These are phyloP conservation scores for Marasmius tenuissimus DNA, from an alignment of 1,284 basidiomycete genomes.

Conservation along the genomic window DNA sequence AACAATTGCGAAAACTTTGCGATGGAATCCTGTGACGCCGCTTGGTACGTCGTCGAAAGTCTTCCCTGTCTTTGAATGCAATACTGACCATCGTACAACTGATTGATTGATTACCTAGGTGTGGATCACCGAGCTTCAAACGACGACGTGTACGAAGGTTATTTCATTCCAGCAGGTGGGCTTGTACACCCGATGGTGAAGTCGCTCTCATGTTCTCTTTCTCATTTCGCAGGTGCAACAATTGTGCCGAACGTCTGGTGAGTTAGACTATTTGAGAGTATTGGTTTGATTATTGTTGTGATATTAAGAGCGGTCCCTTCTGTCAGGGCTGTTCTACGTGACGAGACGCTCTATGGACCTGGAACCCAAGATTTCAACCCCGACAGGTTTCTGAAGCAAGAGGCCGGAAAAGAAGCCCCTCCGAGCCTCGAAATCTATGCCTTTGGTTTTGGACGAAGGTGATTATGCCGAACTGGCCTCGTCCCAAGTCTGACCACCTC, in stretches of 20 bases:
- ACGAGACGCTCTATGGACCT: constrained; percentile 32
- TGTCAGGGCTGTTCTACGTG: constrained; percentile 35
- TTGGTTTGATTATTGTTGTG: too few relatives aligned
- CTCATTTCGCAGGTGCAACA: neutral
- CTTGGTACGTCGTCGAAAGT: constrained; percentile 21
- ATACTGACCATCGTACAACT: neutral
- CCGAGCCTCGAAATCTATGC: constrained; percentile 17
- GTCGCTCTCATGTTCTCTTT: too few relatives aligned
- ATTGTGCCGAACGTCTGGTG: neutral
- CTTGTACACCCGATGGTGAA: too few relatives aligned
- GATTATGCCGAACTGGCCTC: neutral
- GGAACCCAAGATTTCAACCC: constrained; percentile 37
- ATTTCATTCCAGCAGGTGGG: too few relatives aligned
- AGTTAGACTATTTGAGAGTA: too few relatives aligned
- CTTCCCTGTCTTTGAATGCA: neutral
- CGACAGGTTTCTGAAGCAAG: constrained; percentile 28
- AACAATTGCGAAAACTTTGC: constrained; percentile 28
- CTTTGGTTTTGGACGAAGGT: constrained; percentile 35
- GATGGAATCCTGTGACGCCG: constrained; percentile 31
- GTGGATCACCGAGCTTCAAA: neutral
- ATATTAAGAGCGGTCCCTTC: too few relatives aligned
- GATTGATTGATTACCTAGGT: neutral
- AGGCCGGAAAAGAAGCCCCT: constrained; percentile 19
- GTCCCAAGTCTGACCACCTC: neutral
- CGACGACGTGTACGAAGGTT: too few relatives aligned